Evolutionary conservation across 2,329 filamentous ascomycete genomes (phyloP).

Genomic region (Mollisia scopiformis): DNA sequence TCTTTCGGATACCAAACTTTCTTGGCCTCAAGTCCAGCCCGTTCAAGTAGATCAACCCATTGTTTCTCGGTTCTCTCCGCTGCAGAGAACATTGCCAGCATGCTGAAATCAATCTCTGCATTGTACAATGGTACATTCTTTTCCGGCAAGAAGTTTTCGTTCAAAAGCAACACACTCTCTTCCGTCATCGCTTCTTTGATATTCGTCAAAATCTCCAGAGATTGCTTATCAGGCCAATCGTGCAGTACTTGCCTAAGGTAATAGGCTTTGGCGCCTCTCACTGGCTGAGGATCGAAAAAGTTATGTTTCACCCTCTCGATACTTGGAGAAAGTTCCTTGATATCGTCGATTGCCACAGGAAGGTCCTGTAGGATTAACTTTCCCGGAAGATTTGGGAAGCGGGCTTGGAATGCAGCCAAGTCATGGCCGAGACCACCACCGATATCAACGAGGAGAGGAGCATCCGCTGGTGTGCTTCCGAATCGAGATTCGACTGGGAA

Average conservation of each 20-base stretch:
- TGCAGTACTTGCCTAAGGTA: slow-evolving; percentile 42
- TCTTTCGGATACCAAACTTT: background rate
- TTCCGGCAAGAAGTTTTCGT: slow-evolving; percentile 45
- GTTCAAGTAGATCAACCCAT: slow-evolving; percentile 21
- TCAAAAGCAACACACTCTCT: slow-evolving; percentile 46
- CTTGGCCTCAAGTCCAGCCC: background rate
- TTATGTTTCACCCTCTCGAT: slow-evolving; percentile 36
- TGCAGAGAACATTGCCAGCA: slow-evolving; percentile 42
- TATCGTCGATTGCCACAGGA: slow-evolving; percentile 7
- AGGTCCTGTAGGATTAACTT: slow-evolving; percentile 17
- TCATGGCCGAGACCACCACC: slow-evolving; percentile 17
- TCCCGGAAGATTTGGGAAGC: slow-evolving; percentile 11
- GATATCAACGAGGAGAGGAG: slow-evolving; percentile 13
- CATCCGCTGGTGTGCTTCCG: background rate
- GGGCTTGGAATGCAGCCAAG: slow-evolving; percentile 1
- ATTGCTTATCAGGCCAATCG: slow-evolving; percentile 42
- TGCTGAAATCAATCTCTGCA: slow-evolving; percentile 42
- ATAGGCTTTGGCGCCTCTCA: slow-evolving; percentile 37
- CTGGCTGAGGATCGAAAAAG: slow-evolving; percentile 39
- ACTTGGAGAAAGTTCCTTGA: slow-evolving; percentile 9
- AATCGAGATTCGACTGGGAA: background rate
- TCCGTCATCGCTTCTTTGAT: slow-evolving; percentile 29
- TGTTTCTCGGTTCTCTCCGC: slow-evolving; percentile 43
- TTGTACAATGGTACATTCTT: slow-evolving; percentile 32
- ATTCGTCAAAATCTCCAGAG: slow-evolving; percentile 35